Evolutionary conservation across 306 rosid genomes (phyloP).

Genomic region (Castanea mollissima): DNA sequence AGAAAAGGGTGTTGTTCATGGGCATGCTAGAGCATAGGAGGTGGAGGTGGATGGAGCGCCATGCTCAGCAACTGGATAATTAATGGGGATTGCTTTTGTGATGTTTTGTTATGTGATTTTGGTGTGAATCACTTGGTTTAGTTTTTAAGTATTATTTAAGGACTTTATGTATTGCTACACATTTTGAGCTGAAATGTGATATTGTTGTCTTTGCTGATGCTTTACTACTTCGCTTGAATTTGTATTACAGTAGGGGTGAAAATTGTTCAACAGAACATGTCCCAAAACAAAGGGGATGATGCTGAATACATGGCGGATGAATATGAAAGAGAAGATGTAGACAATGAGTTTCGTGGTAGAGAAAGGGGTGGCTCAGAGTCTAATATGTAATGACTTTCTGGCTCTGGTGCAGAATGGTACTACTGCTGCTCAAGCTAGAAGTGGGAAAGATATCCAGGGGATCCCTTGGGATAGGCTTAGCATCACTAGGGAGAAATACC

Average conservation of each 20-base stretch:
- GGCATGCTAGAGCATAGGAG: no score
- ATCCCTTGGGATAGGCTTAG: slow-evolving; percentile 51
- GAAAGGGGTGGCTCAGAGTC: slow-evolving; percentile 62
- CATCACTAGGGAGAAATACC: slow-evolving; percentile 47
- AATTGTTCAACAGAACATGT: slow-evolving; percentile 34
- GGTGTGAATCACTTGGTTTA: no score
- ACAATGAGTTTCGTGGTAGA: slow-evolving; percentile 51
- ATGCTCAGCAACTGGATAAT: no score
- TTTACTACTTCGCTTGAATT: slow-evolving; percentile 11
- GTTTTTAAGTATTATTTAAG: no score
- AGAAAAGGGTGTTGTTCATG: no score
- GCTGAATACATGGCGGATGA: slow-evolving; percentile 61
- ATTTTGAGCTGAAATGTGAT: not conserved
- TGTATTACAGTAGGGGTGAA: slow-evolving; percentile 10
- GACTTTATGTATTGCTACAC: not conserved
- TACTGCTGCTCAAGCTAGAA: slow-evolving; percentile 46
- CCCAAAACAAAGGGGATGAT: slow-evolving; percentile 45
- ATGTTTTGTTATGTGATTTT: no score
- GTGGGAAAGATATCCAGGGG: slow-evolving; percentile 50
- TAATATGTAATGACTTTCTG: not conserved
- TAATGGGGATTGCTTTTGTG: no score
- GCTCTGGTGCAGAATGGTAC: slow-evolving; percentile 49
- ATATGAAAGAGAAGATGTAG: slow-evolving; percentile 68
- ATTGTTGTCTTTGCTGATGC: not conserved
- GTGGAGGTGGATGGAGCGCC: no score